These are phyloP conservation scores for Metschnikowia continentalis DNA, from an alignment of 805 yeast genomes.

Conservation along the genomic window DNA sequence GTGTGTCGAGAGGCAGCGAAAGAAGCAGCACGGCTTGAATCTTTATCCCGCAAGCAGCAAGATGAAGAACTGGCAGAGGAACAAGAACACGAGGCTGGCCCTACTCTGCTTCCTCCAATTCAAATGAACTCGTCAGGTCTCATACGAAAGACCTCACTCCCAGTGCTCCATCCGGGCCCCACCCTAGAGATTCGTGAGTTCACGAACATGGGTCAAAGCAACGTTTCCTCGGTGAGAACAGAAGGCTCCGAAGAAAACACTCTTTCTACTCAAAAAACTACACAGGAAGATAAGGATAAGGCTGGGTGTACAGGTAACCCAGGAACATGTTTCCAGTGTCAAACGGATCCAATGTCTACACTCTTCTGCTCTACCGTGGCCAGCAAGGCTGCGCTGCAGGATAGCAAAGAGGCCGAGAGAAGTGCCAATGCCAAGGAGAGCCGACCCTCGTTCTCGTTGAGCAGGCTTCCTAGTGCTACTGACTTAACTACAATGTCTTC, in stretches of 20 bases:
- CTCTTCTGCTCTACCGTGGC: constrained; percentile 86
- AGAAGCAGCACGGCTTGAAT: constrained; percentile 40
- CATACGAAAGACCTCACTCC: constrained; percentile 35
- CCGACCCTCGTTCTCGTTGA: neutral
- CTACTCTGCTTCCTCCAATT: constrained; percentile 41
- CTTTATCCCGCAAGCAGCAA: constrained; percentile 20
- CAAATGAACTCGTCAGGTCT: constrained; percentile 25
- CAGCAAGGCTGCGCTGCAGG: constrained; percentile 35
- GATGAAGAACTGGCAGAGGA: constrained; percentile 15
- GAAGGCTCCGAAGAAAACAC: neutral
- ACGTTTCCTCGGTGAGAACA: constrained; percentile 30
- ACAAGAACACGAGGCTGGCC: constrained; percentile 15
- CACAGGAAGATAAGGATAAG: constrained; percentile 14
- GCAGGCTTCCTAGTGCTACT: constrained; percentile 1
- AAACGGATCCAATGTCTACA: constrained; percentile 81
- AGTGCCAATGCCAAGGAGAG: constrained; percentile 4
- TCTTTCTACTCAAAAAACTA: neutral
- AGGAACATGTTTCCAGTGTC: constrained; percentile 82
- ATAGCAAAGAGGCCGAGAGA: constrained; percentile 1
- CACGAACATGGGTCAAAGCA: constrained; percentile 36
- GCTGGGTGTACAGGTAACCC: constrained; percentile 80
- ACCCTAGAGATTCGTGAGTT: constrained; percentile 48
- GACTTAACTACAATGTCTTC: neutral
- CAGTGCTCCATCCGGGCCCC: constrained; percentile 64
- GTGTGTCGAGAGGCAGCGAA: constrained; percentile 78